A percentile compares a stretch with the other conserved stretches of the same genome.
These are phyloP conservation scores for Crithidia sp. DNA, from an alignment of 208 protist genomes.

Conservation along the genomic window DNA sequence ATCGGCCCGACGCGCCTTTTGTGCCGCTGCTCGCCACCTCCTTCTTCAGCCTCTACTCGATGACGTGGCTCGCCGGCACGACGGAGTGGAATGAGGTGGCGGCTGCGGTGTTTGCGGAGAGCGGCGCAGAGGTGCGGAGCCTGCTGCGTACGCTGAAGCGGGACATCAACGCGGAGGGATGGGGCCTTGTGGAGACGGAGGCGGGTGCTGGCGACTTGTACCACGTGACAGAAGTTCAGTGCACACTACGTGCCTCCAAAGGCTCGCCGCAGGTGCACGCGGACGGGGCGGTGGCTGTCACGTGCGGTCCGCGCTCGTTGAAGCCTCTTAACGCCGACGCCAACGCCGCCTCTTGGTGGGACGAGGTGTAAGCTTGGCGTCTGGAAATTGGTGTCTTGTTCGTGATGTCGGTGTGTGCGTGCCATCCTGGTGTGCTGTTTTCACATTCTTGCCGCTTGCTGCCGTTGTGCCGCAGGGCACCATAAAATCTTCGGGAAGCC, in stretches of 20 bases:
- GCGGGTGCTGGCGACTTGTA: slow-evolving; percentile 35
- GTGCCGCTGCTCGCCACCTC: slow-evolving; percentile 54
- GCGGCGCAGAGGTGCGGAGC: slow-evolving; percentile 28
- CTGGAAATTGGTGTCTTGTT: background rate
- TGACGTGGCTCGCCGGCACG: slow-evolving; percentile 24
- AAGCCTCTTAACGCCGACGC: slow-evolving; percentile 19
- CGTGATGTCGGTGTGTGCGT: too few relatives aligned
- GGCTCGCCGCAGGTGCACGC: background rate
- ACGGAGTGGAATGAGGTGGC: slow-evolving; percentile 21
- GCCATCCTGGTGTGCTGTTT: too few relatives aligned
- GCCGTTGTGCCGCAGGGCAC: too few relatives aligned
- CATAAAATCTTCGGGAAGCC: too few relatives aligned
- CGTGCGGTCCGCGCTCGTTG: slow-evolving; percentile 10
- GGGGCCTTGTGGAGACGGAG: slow-evolving; percentile 48
- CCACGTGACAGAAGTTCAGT: slow-evolving; percentile 24
- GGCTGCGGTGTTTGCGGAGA: slow-evolving; percentile 14
- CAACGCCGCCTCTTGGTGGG: background rate
- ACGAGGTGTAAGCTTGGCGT: background rate
- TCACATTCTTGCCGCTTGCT: too few relatives aligned
- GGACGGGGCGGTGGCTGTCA: slow-evolving; percentile 9
- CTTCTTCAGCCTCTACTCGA: slow-evolving; percentile 49
- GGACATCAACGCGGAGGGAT: slow-evolving; percentile 60
- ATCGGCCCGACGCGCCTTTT: slow-evolving; percentile 22
- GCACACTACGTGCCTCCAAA: background rate
- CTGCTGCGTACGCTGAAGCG: slow-evolving; percentile 43